phyloP scores from a whole-genome alignment of 257 asterid genomes.

The Echium plantagineum region DNA sequence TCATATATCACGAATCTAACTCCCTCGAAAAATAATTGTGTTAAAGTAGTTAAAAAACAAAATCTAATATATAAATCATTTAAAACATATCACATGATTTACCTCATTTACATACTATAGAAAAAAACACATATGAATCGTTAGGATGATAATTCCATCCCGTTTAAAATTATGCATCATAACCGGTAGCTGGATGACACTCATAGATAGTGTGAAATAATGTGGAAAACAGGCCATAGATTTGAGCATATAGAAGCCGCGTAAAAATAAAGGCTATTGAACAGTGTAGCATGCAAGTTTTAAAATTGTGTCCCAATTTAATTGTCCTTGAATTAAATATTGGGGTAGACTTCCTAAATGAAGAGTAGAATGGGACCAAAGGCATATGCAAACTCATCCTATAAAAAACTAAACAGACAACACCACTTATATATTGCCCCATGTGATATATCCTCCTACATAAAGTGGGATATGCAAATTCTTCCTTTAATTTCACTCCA shows the following conservation, averaged over 20 bases:
- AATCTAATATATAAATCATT: no score
- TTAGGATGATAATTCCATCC: no score
- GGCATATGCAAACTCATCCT: neutral
- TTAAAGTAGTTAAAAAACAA: no score
- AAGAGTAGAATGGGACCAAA: neutral
- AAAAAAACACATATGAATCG: no score
- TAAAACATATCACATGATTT: no score
- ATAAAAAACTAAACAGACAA: neutral
- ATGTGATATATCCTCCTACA: no score
- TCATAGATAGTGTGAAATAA: neutral
- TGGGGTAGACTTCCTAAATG: neutral
- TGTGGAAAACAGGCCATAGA: neutral
- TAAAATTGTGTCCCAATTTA: neutral
- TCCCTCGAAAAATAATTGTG: no score
- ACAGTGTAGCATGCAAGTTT: neutral
- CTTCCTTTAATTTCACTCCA: no score
- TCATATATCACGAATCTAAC: no score
- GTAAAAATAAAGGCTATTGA: neutral
- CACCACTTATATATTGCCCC: conserved; percentile 2
- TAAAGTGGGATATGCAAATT: no score
- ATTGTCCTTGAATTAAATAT: neutral
- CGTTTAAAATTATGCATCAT: no score
- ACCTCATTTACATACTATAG: no score
- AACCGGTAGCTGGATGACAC: neutral
- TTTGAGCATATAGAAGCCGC: neutral